Base-by-base conservation (phyloP, 192 early-diverging fungal species). In the Linnemannia exigua region DNA sequence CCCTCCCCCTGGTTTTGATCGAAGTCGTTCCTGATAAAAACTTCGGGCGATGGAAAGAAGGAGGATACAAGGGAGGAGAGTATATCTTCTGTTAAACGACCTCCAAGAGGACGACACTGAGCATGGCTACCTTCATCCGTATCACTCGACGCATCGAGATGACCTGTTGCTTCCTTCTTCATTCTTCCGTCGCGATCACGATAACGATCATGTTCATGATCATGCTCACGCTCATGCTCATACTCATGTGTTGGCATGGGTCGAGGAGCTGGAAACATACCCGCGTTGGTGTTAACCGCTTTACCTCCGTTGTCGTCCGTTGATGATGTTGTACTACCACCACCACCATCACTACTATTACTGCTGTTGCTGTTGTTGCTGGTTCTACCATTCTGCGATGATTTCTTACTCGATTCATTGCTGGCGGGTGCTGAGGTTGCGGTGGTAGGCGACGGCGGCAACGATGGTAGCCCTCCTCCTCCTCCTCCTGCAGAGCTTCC, bases 111-210 rank as follows among this genome's bases (percentile, higher is more conserved):
- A 63, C 28, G 58, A 63, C 58, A 63, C 58, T 63, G 58, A 36
- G 74, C 72, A 80, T 74, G 71, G 41, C 73, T 81, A 81, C 74
- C 80, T 76, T 81, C 80, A 67, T 54, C 70, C 17, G 66, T n/a
- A 9, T 47, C 66, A 52, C 63, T 70, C 72, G 51, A 72, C 63
- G 54, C 70, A 67, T 37, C 70, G 50, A 51, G 44, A 37, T 72
- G 46, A 51, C 41, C 35, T 46, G 46, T n/a, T 46, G 46, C 69
- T 33, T 74, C 61, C 58, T 82, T 70, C 50, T 35, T 46, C 75
- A 50, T 12, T 25, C 69, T 54, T 14, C 58, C 70, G 9, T 63
- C 67, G 5, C 66, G 71, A 63, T 36, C 73, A 70, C n/a, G 44
- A 37, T 63, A 41, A 46, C 50, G 50, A 15, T 31, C 9, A 63